A percentile compares a stretch with the other conserved stretches of the same genome.
Evolutionary conservation across 768 basidiomycete species (phyloP).

Genomic region (Trametes maxima): DNA sequence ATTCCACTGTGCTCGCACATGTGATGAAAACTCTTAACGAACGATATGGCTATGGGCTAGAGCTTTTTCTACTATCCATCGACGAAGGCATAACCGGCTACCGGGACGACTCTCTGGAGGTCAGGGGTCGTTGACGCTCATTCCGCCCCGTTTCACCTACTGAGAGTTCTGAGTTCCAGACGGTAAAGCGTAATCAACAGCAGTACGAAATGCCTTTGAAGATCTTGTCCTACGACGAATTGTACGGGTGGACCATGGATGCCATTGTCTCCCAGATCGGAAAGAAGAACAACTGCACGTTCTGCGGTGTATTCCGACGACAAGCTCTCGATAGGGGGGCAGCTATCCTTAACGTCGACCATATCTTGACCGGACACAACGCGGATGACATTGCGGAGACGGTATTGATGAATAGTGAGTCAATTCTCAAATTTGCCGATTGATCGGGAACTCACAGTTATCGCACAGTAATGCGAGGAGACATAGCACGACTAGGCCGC

Average conservation of each 20-base stretch:
- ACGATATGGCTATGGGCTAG: slow-evolving; percentile 89
- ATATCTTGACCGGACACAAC: slow-evolving; percentile 98
- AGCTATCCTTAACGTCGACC: slow-evolving; percentile 83
- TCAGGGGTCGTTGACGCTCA: slow-evolving; percentile 31
- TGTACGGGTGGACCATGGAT: slow-evolving; percentile 99
- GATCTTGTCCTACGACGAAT: slow-evolving; percentile 92
- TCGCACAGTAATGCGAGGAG: slow-evolving; percentile 89
- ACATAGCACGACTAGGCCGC: slow-evolving; percentile 90
- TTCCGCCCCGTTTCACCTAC: background rate
- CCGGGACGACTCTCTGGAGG: slow-evolving; percentile 95
- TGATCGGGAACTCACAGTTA: slow-evolving; percentile 3
- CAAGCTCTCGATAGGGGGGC: slow-evolving; percentile 97
- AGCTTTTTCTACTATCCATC: slow-evolving; percentile 91
- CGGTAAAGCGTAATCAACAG: slow-evolving; percentile 94
- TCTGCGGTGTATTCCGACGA: slow-evolving; percentile 96
- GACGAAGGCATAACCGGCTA: slow-evolving; percentile 99
- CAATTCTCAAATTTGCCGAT: background rate
- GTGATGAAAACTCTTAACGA: slow-evolving; percentile 96
- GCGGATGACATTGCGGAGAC: slow-evolving; percentile 99
- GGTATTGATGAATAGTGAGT: slow-evolving; percentile 96
- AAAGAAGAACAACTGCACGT: slow-evolving; percentile 98
- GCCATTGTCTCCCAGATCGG: slow-evolving; percentile 93
- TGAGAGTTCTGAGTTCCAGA: slow-evolving; percentile 51
- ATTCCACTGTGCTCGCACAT: slow-evolving; percentile 97
- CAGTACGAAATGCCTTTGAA: slow-evolving; percentile 96